These are phyloP conservation scores for Calonectria pseudoturangicola DNA, from an alignment of 2,329 filamentous ascomycete genomes.

Conservation along the genomic window DNA sequence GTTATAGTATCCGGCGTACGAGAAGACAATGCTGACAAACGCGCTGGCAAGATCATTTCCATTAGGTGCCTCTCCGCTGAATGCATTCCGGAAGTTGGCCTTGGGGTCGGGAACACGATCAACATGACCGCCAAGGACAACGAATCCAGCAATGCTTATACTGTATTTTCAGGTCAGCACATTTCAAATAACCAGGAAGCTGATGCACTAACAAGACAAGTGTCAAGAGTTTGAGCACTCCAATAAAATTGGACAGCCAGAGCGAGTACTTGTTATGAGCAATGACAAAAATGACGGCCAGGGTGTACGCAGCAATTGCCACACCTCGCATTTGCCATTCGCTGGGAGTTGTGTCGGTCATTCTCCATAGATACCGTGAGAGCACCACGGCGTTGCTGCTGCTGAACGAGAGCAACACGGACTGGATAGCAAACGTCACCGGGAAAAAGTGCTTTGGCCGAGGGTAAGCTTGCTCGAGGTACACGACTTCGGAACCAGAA, in stretches of 20 bases:
- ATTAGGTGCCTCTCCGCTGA: conserved; percentile 59
- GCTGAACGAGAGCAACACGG: conserved; percentile 78
- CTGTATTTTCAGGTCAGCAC: not conserved
- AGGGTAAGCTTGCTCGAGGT: conserved; percentile 80
- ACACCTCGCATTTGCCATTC: conserved; percentile 81
- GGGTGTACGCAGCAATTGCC: conserved; percentile 77
- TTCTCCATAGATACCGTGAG: conserved; percentile 77
- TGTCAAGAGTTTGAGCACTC: conserved; percentile 75
- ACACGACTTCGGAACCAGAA: conserved; percentile 80
- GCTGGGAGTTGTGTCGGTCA: conserved; percentile 68
- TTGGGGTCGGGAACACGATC: conserved; percentile 56
- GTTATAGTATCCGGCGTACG: conserved; percentile 75
- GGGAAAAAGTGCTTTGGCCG: conserved; percentile 79
- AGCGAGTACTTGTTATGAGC: conserved; percentile 76
- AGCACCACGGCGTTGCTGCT: conserved; percentile 79
- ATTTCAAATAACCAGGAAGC: rapidly evolving
- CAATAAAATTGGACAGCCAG: conserved; percentile 73
- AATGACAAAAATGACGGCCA: conserved; percentile 72
- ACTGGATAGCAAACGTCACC: conserved; percentile 78
- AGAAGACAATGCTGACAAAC: conserved; percentile 75
- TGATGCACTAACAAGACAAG: conserved; percentile 68
- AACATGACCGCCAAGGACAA: conserved; percentile 70
- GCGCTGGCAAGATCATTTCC: conserved; percentile 66
- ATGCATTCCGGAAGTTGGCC: conserved; percentile 61
- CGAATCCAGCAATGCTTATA: conserved; percentile 76